Percentiles rank a stretch among this genome's conserved stretches.
phyloP scores from a whole-genome alignment of 768 basidiomycete genomes.

The Boletus pseudo-olivaceus region DNA sequence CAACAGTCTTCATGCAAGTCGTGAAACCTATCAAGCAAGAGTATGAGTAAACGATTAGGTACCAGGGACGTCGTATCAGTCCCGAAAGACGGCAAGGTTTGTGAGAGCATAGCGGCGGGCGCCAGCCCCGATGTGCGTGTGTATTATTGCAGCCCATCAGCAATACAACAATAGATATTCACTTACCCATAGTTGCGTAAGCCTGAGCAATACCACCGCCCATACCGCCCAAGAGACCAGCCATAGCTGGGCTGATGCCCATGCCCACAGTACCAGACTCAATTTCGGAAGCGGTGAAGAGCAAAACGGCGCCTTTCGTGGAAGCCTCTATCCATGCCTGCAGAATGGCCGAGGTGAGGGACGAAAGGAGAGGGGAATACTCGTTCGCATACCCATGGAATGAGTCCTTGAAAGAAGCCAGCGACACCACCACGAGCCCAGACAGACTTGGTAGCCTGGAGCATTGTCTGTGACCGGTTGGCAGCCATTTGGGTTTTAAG shows the following conservation, averaged over 20 bases:
- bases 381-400: slow-evolving; percentile 80
- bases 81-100: slow-evolving; percentile 14
- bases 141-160: slow-evolving; percentile 15
- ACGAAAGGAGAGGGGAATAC: neutral
- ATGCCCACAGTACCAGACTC: slow-evolving; percentile 62
- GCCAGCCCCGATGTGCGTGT: slow-evolving; percentile 18
- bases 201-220: slow-evolving; percentile 96
- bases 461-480: slow-evolving; percentile 89
- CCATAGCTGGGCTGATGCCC: slow-evolving; percentile 75
- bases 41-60: slow-evolving; percentile 7
- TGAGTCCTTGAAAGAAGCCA: slow-evolving; percentile 97
- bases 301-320: slow-evolving; percentile 93
- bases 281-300: slow-evolving; percentile 95
- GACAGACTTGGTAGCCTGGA: slow-evolving; percentile 77
- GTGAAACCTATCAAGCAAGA: slow-evolving; percentile 69
- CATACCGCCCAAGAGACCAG: slow-evolving; percentile 95
- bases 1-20: slow-evolving; percentile 99
- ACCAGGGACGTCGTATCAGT: neutral
- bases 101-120: slow-evolving; percentile 13
- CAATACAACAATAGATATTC: slow-evolving; percentile 1
- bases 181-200: slow-evolving; percentile 99
- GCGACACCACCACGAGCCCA: slow-evolving; percentile 87
- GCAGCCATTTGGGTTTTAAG: slow-evolving; percentile 99
- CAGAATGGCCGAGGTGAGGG: neutral
- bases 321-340: slow-evolving; percentile 99